phyloP scores from a whole-genome alignment of 2,329 filamentous ascomycete genomes.

The Magnaporthiopsis incrustans region DNA sequence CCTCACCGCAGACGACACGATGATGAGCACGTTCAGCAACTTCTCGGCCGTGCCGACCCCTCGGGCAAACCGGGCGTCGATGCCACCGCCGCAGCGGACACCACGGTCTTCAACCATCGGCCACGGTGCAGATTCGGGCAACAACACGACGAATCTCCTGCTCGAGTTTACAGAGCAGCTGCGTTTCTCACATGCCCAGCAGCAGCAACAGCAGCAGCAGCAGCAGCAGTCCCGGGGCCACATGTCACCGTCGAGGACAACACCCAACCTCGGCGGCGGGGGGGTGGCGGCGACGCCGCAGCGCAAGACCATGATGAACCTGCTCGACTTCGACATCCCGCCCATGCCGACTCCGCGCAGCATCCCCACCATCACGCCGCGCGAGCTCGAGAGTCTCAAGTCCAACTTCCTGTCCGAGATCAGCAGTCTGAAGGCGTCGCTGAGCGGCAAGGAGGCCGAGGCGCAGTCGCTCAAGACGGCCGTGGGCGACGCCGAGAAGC shows the following conservation, averaged over 20 bases:
- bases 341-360: slow-evolving; percentile 87
- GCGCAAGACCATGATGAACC: slow-evolving; percentile 50
- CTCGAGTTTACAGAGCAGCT: slow-evolving; percentile 81
- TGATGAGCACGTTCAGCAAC: slow-evolving; percentile 76
- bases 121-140: slow-evolving; percentile 9
- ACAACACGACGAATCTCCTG: slow-evolving; percentile 67
- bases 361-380: slow-evolving; percentile 80
- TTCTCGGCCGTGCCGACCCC: slow-evolving; percentile 71
- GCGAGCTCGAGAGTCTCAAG: slow-evolving; percentile 88
- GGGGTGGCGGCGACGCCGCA: slow-evolving; percentile 31
- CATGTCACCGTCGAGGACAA: slow-evolving; percentile 29
- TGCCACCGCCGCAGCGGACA: slow-evolving; percentile 25
- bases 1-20: slow-evolving; percentile 58
- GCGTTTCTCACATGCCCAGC: slow-evolving; percentile 30
- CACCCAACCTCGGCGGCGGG: slow-evolving; percentile 13
- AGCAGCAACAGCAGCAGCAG: slow-evolving; percentile 13
- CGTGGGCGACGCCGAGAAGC: slow-evolving; percentile 82
- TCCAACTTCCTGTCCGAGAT: slow-evolving; percentile 88
- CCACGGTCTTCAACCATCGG: slow-evolving; percentile 22
- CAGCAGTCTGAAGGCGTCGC: slow-evolving; percentile 82
- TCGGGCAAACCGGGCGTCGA: not conserved
- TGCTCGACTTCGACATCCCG: slow-evolving; percentile 89
- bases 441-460: slow-evolving; percentile 90
- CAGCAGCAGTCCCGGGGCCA: slow-evolving; percentile 17
- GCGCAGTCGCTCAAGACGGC: slow-evolving; percentile 80